These are phyloP conservation scores for Rhizophora mangle DNA, from an alignment of 345 rosid genomes.

Conservation along the genomic window DNA sequence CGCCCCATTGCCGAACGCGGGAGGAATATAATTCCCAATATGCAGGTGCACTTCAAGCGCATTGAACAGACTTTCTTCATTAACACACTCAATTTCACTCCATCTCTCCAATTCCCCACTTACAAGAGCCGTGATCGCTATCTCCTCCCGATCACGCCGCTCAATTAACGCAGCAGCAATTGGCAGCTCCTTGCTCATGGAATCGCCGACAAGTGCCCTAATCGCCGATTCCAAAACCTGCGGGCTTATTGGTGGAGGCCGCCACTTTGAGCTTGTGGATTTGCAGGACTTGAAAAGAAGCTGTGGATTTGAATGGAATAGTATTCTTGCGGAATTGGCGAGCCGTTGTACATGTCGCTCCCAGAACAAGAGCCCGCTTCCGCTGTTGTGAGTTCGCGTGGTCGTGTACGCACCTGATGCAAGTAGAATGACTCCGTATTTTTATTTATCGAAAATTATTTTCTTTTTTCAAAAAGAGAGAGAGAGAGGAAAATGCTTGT, in stretches of 20 bases:
- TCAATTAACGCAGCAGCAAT: conserved; percentile 31
- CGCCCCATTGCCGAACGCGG: conserved; percentile 51
- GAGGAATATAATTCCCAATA: conserved; percentile 53
- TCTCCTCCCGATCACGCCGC: conserved; percentile 47
- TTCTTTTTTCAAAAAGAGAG: too few species aligned
- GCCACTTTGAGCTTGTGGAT: neutral
- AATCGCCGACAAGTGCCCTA: conserved; percentile 40
- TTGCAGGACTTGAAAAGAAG: conserved; percentile 34
- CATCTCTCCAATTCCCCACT: conserved; percentile 47
- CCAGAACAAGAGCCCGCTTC: conserved; percentile 60
- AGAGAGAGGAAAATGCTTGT: neutral
- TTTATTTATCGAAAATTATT: too few species aligned
- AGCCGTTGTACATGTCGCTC: conserved; percentile 60
- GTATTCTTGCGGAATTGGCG: conserved; percentile 51
- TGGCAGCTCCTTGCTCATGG: conserved; percentile 42
- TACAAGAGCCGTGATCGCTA: conserved; percentile 72
- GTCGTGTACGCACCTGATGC: conserved; percentile 78
- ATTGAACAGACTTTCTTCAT: conserved; percentile 18
- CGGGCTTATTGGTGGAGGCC: conserved; percentile 6
- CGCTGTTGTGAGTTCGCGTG: conserved; percentile 62
- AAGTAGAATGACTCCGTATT: neutral
- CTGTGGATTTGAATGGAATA: conserved; percentile 43
- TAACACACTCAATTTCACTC: conserved; percentile 20
- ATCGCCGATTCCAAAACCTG: conserved; percentile 40
- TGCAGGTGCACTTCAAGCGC: conserved; percentile 60